Evolutionary conservation across 306 rosid species (phyloP).

Genomic region (Fragaria vesca): DNA sequence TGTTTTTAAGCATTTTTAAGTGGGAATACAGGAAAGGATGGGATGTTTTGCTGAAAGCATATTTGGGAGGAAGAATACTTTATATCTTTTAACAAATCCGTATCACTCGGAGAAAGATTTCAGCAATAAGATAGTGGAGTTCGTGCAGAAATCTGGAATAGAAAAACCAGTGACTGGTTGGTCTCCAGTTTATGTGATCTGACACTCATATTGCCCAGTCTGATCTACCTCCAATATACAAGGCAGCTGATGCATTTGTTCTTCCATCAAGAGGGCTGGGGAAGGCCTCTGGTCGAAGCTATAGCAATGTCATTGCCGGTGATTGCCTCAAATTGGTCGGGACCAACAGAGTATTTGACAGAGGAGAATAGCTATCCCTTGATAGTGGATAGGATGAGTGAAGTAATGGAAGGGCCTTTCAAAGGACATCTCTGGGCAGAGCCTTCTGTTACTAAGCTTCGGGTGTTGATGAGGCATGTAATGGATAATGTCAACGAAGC

Average conservation of each 20-base stretch:
- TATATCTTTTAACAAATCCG: slow-evolving; percentile 75
- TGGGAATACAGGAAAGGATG: slow-evolving; percentile 92
- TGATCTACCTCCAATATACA: slow-evolving; percentile 66
- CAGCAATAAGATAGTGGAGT: slow-evolving; percentile 71
- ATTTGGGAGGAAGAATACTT: slow-evolving; percentile 58
- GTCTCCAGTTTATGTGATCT: slow-evolving; percentile 62
- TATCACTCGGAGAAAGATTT: slow-evolving; percentile 71
- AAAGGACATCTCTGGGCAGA: slow-evolving; percentile 88
- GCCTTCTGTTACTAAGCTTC: slow-evolving; percentile 58
- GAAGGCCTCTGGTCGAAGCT: slow-evolving; percentile 84
- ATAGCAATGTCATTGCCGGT: slow-evolving; percentile 85
- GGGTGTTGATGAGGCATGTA: slow-evolving; percentile 59
- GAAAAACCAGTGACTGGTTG: slow-evolving; percentile 56
- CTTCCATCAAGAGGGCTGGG: slow-evolving; percentile 96
- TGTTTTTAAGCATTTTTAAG: slow-evolving; percentile 71
- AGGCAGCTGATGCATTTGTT: slow-evolving; percentile 70
- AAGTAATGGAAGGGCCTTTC: slow-evolving; percentile 75
- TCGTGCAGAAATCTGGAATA: slow-evolving; percentile 49
- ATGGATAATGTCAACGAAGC: slow-evolving; percentile 48
- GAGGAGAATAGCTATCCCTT: slow-evolving; percentile 69
- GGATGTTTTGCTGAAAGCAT: slow-evolving; percentile 71
- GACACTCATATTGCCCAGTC: slow-evolving; percentile 67
- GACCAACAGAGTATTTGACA: slow-evolving; percentile 76
- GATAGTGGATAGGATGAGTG: slow-evolving; percentile 61
- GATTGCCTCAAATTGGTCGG: slow-evolving; percentile 86